Evolutionary conservation across 495 filamentous ascomycete species (phyloP), one percentile per base, ranked within the genome.

Genomic region (Pyrenula massariospora): DNA sequence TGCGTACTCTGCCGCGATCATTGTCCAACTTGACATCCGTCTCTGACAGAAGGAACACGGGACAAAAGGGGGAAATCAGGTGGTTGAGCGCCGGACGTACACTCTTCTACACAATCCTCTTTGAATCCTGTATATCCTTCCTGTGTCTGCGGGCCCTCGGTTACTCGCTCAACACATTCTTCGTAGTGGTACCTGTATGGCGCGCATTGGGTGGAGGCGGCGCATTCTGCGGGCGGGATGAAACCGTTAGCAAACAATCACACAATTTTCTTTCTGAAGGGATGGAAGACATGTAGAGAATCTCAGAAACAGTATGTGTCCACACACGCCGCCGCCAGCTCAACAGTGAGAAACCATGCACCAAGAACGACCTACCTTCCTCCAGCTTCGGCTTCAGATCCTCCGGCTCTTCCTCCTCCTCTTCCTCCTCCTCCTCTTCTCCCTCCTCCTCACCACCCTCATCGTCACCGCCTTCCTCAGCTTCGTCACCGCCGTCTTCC

Each of bases 71-170:
- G 36, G 54, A 36, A 36, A 53, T 24, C 19, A 52, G 53, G 48
- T 15, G n/a, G n/a, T n/a, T n/a, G n/a, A n/a, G n/a, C n/a, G n/a
- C n/a, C n/a, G 54, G 56, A 83, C 91, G 77, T 85, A 96, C 93
- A 98, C 80, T 98, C 93, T 79, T 98, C 93, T 60, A 98, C 88
- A 65, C 93, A 98, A 77, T 98, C 92, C 80, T 98, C 93, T 65
- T 85, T 80, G 58, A 78, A 71, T 11, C 74, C 79, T 68, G 80
- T 73, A 71, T 79, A 77, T 67, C 78, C 75, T 61, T 79, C 84
- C 63, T 79, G 75, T 63, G 87, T 81, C 62, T 82, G 73, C 68
- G 87, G 82, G 63, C 71, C 72, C 57, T 15, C 15, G 31, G 84
- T 92, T 61, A 96, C 93, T 62, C 93, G 89, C 77, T 95, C 91